phyloP scores from a whole-genome alignment of 805 yeast species.

The Zygosaccharomyces bailii region DNA sequence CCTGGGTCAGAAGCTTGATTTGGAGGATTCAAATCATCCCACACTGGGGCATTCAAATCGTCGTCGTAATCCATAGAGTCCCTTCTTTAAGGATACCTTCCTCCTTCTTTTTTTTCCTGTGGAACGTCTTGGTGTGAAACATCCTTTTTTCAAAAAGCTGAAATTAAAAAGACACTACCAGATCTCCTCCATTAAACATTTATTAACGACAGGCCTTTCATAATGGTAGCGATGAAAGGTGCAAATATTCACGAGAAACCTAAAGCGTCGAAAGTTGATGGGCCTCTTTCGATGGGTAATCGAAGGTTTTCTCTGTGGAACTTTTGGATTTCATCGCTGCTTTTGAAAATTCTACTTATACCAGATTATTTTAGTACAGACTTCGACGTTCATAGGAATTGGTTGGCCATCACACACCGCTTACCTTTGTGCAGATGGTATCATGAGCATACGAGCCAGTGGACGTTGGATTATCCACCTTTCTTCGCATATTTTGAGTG shows the following conservation, averaged over 20 bases:
- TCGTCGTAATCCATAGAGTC: conserved; percentile 28
- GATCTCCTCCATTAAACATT: too few relatives aligned
- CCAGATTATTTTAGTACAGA: conserved; percentile 92
- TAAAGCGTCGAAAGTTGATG: neutral
- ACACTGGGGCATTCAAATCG: conserved; percentile 34
- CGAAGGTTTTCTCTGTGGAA: conserved; percentile 53
- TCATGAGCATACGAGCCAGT: conserved; percentile 67
- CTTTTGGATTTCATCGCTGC: conserved; percentile 60
- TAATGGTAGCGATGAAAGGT: neutral
- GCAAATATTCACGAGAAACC: neutral
- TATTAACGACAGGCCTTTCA: too few relatives aligned
- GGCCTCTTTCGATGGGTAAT: conserved; percentile 10
- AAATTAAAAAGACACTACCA: neutral
- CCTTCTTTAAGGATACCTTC: conserved; percentile 5
- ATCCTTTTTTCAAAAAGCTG: neutral
- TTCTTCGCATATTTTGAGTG: conserved; percentile 96
- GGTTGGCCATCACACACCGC: conserved; percentile 85
- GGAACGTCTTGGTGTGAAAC: neutral
- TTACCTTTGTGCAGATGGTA: conserved; percentile 84
- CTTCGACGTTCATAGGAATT: conserved; percentile 94
- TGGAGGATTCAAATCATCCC: conserved; percentile 32
- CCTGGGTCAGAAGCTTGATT: conserved; percentile 12
- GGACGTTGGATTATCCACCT: conserved; percentile 98
- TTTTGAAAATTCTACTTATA: conserved; percentile 58
- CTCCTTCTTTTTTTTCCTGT: neutral